Evolutionary conservation across 2,329 filamentous ascomycete species (phyloP).

Genomic region (Plectosphaerella plurivora): DNA sequence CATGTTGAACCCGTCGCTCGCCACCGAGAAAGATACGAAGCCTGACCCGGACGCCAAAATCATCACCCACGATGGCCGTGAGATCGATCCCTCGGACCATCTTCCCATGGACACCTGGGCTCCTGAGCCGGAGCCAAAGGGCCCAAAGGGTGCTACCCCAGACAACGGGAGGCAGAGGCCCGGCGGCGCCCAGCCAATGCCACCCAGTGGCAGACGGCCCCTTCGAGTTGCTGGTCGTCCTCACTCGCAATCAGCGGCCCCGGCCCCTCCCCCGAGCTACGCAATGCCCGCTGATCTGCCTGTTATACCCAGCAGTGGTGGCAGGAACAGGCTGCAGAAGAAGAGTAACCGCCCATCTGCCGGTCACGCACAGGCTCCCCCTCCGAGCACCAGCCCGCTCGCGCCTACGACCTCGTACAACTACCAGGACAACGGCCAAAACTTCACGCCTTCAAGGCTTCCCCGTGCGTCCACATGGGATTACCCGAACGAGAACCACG

Average conservation of each 20-base stretch:
- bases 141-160: slow-evolving; percentile 17
- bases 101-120: slow-evolving; percentile 74
- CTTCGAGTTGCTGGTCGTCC: slow-evolving; percentile 47
- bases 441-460: slow-evolving; percentile 37
- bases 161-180: slow-evolving; percentile 37
- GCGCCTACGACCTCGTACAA: slow-evolving; percentile 49
- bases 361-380: slow-evolving; percentile 30
- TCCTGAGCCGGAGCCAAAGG: slow-evolving; percentile 62
- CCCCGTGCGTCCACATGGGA: slow-evolving; percentile 48
- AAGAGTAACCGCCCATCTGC: slow-evolving; percentile 45
- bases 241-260: slow-evolving; percentile 38
- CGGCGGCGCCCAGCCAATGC: slow-evolving; percentile 48
- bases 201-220: slow-evolving; percentile 44
- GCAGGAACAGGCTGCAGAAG: slow-evolving; percentile 62
- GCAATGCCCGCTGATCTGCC: slow-evolving; percentile 20
- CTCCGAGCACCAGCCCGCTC: slow-evolving; percentile 41
- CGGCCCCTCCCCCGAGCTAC: slow-evolving; percentile 25
- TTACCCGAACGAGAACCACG: slow-evolving; percentile 48
- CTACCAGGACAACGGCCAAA: slow-evolving; percentile 36
- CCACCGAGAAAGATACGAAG: slow-evolving; percentile 26
- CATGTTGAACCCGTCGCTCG: slow-evolving; percentile 58
- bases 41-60: slow-evolving; percentile 60
- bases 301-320: slow-evolving; percentile 29
- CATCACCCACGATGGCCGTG: slow-evolving; percentile 68
- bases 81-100: slow-evolving; percentile 78